A percentile compares a stretch with the other conserved stretches of the same genome.
Conservation (phyloP, 1,284 basidiomycete genomes). For the Melanopsichium pennsylvanicum region DNA sequence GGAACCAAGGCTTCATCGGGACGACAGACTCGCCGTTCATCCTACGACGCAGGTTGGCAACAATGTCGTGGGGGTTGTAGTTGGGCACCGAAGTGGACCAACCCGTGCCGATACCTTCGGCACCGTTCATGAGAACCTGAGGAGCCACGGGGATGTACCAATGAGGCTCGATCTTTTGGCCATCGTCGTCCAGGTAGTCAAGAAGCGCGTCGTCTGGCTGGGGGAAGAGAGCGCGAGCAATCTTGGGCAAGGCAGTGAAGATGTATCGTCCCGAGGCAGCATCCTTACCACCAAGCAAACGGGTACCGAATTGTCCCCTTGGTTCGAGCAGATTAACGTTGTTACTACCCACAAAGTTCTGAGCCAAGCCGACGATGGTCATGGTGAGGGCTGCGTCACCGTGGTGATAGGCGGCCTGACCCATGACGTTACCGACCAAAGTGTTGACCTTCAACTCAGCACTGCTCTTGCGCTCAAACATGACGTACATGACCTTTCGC, state of each 20-base stretch:
- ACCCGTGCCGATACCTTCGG: constrained; percentile 97
- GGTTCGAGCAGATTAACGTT: constrained; percentile 90
- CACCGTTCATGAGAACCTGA: constrained; percentile 89
- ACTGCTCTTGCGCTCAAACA: constrained; percentile 92
- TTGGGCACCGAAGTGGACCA: constrained; percentile 95
- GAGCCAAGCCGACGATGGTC: constrained; percentile 93
- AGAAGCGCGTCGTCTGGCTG: constrained; percentile 85
- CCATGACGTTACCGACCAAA: constrained; percentile 91
- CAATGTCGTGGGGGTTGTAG: constrained; percentile 91
- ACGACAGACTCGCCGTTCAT: constrained; percentile 86
- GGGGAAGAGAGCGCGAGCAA: constrained; percentile 84
- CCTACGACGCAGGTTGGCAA: constrained; percentile 83
- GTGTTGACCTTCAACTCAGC: constrained; percentile 96
- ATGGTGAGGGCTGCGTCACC: constrained; percentile 85
- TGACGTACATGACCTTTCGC: constrained; percentile 92
- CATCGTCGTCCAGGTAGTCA: constrained; percentile 86
- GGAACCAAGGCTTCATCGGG: constrained; percentile 95
- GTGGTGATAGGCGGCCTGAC: constrained; percentile 96
- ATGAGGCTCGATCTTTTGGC: constrained; percentile 87
- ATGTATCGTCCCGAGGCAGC: constrained; percentile 97
- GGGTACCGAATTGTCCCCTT: constrained; percentile 94
- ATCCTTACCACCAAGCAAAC: constrained; percentile 68
- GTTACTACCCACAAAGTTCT: constrained; percentile 94
- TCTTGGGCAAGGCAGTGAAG: constrained; percentile 81
- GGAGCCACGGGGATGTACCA: constrained; percentile 93